phyloP scores from a whole-genome alignment of 352 stramenopile genomes.

The Peronospora farinosa region DNA sequence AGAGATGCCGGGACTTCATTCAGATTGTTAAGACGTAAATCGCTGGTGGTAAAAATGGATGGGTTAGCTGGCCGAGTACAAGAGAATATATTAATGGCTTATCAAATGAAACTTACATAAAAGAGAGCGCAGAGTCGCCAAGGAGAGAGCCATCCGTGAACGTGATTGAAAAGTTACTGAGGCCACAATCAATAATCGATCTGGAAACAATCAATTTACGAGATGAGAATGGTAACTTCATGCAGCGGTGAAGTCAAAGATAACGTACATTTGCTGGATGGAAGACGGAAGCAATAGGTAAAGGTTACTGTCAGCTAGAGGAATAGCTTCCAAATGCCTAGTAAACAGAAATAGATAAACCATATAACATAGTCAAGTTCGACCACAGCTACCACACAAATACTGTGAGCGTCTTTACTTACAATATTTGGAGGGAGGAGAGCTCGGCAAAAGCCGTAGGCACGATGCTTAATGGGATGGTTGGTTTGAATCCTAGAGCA shows the following conservation, averaged over 20 bases:
- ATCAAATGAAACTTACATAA: conserved; percentile 22
- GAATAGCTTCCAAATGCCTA: conserved; percentile 42
- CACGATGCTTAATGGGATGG: conserved; percentile 28
- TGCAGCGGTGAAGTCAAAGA: background rate
- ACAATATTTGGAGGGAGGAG: conserved; percentile 38
- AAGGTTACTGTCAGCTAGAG: conserved; percentile 26
- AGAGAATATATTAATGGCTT: background rate
- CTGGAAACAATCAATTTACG: conserved; percentile 11
- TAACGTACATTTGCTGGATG: conserved; percentile 41
- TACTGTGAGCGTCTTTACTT: conserved; percentile 6
- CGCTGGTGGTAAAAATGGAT: conserved; percentile 17
- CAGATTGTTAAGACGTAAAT: conserved; percentile 42
- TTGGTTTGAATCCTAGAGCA: conserved; percentile 30
- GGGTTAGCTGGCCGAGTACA: background rate
- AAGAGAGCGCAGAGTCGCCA: conserved; percentile 18
- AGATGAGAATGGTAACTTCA: conserved; percentile 1
- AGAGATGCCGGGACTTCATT: conserved; percentile 9
- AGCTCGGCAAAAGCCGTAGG: conserved; percentile 39
- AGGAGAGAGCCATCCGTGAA: conserved; percentile 27
- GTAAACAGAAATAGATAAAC: conserved; percentile 2
- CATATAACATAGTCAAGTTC: conserved; percentile 2
- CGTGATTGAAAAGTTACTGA: conserved; percentile 39
- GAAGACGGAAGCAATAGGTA: conserved; percentile 40
- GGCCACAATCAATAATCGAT: conserved; percentile 35
- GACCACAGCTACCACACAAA: background rate